Conservation (phyloP, 306 rosid genomes). For the Vigna mungo region DNA sequence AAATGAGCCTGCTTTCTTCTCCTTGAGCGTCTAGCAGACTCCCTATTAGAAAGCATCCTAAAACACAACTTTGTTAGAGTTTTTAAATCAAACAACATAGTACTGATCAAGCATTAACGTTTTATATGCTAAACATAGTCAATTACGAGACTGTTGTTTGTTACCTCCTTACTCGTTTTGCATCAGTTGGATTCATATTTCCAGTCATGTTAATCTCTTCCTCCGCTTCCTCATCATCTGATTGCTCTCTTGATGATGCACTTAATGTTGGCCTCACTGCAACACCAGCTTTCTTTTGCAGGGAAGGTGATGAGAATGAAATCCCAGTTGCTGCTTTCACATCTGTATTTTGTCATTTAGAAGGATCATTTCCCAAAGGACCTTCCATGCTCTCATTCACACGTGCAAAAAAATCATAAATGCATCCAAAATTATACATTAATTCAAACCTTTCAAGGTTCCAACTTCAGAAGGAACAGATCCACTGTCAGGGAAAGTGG, state of each 20-base stretch:
- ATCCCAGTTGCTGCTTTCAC: slow-evolving; percentile 52
- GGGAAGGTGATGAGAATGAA: slow-evolving; percentile 52
- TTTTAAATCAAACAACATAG: slow-evolving; percentile 10
- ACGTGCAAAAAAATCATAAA: slow-evolving; percentile 29
- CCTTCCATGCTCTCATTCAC: slow-evolving; percentile 17
- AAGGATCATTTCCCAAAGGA: slow-evolving; percentile 56
- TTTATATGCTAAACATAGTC: too few relatives aligned
- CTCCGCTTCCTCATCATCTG: slow-evolving; percentile 87
- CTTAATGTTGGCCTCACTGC: slow-evolving; percentile 61
- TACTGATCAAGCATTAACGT: too few relatives aligned
- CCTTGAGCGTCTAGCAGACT: slow-evolving; percentile 97
- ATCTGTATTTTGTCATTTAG: slow-evolving; percentile 66
- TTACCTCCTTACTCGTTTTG: slow-evolving; percentile 94
- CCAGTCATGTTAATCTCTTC: slow-evolving; percentile 74
- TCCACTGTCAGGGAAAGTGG: slow-evolving; percentile 46
- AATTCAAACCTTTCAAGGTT: slow-evolving; percentile 70
- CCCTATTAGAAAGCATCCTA: slow-evolving; percentile 99
- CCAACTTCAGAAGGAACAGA: slow-evolving; percentile 54
- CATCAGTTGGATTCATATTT: slow-evolving; percentile 74
- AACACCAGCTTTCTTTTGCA: slow-evolving; percentile 54
- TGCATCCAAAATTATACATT: slow-evolving; percentile 18
- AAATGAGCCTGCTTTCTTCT: slow-evolving; percentile 98
- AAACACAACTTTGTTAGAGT: slow-evolving; percentile 37
- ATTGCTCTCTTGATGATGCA: slow-evolving; percentile 82
- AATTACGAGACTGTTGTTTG: slow-evolving; percentile 30